Evolutionary conservation across 2,329 filamentous ascomycete species (phyloP).

Genomic region (Phoma sp.): DNA sequence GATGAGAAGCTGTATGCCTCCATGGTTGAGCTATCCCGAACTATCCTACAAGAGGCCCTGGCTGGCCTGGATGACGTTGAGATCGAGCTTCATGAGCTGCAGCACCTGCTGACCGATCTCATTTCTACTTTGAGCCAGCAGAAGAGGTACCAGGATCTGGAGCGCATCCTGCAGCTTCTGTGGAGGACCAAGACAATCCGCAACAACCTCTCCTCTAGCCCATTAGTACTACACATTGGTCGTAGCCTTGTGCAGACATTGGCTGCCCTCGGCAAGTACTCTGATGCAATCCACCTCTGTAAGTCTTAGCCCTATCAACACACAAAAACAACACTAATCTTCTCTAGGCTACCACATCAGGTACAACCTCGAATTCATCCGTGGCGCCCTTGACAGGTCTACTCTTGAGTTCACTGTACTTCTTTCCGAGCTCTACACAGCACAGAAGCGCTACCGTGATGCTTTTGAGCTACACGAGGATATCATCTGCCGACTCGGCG

Average conservation of each 20-base stretch:
- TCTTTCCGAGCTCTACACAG: conserved; percentile 30
- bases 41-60: conserved; percentile 51
- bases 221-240: conserved; percentile 30
- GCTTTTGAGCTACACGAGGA: conserved; percentile 35
- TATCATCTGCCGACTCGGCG: conserved; percentile 26
- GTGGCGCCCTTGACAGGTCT: conserved; percentile 26
- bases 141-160: conserved; percentile 52
- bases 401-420: conserved; percentile 30
- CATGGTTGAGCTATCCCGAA: conserved; percentile 47
- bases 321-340: not conserved
- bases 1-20: conserved; percentile 43
- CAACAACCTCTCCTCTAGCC: conserved; percentile 29
- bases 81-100: conserved; percentile 50
- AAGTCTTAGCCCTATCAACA: not conserved
- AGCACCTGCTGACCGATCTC: conserved; percentile 51
- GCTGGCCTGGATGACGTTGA: conserved; percentile 46
- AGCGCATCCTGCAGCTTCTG: conserved; percentile 44
- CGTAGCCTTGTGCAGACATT: conserved; percentile 33
- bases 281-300: conserved; percentile 31
- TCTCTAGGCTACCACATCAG: conserved; percentile 27
- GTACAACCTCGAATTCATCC: conserved; percentile 32
- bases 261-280: conserved; percentile 24
- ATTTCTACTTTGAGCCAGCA: conserved; percentile 53
- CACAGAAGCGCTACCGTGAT: conserved; percentile 27
- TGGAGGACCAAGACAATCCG: conserved; percentile 39